Evolutionary conservation across 345 rosid genomes (phyloP).

Genomic region (Aquilaria malaccensis): DNA sequence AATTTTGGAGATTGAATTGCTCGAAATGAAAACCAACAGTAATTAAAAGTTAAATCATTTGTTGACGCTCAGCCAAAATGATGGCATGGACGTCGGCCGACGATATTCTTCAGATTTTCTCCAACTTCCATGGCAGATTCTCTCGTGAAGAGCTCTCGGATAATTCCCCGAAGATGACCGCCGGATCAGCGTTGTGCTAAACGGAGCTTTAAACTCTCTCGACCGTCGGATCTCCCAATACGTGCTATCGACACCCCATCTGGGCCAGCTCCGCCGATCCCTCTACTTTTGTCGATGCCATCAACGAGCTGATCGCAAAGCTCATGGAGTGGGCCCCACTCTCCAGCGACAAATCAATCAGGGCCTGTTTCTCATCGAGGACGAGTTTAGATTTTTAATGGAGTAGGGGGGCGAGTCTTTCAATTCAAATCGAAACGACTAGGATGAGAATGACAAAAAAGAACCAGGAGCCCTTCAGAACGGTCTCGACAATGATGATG

Average conservation of each 20-base stretch:
- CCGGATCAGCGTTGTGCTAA: constrained; percentile 35
- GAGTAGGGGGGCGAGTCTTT: constrained; percentile 65
- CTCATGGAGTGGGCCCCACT: constrained; percentile 48
- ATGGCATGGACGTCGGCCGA: constrained; percentile 50
- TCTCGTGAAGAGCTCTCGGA: constrained; percentile 73
- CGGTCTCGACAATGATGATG: constrained; percentile 28
- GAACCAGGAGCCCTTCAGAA: constrained; percentile 21
- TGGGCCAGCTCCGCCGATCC: constrained; percentile 85
- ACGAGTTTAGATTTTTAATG: constrained; percentile 71
- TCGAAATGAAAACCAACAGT: too few species aligned
- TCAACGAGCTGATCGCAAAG: constrained; percentile 55
- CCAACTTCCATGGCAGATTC: constrained; percentile 80
- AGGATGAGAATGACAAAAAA: constrained; percentile 36
- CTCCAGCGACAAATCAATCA: constrained; percentile 39
- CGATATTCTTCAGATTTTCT: constrained; percentile 87
- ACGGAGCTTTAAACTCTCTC: constrained; percentile 39
- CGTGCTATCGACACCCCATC: constrained; percentile 58
- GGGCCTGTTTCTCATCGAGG: constrained; percentile 66
- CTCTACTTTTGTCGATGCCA: constrained; percentile 61
- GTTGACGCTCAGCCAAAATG: constrained; percentile 67
- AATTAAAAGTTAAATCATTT: too few species aligned
- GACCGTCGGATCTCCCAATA: constrained; percentile 74
- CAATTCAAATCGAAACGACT: constrained; percentile 30
- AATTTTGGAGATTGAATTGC: too few species aligned
- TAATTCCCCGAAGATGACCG: constrained; percentile 34